phyloP scores from a whole-genome alignment of 2,329 filamentous ascomycete genomes.

The Cyphellophora attinorum region DNA sequence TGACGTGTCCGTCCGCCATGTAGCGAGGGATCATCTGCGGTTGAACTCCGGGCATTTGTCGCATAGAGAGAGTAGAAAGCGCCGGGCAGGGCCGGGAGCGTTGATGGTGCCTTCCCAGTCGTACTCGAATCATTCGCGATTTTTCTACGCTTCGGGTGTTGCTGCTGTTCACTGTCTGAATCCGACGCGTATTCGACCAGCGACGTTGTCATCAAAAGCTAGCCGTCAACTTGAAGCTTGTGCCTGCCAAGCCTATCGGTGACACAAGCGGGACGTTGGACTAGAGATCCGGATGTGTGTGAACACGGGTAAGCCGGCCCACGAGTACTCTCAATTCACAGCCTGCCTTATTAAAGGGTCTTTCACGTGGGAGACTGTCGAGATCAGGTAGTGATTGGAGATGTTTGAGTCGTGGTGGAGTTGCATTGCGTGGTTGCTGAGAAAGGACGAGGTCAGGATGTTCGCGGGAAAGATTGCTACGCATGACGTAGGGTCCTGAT shows the following conservation, averaged over 20 bases:
- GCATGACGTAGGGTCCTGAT: too few relatives aligned
- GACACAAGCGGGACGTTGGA: not conserved
- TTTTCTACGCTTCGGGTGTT: too few relatives aligned
- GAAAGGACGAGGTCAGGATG: too few relatives aligned
- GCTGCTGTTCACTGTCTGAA: too few relatives aligned
- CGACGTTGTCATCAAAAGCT: slow-evolving; percentile 30
- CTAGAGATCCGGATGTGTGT: not conserved
- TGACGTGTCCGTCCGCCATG: slow-evolving; percentile 77
- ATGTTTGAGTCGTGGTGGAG: not conserved
- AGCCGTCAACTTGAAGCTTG: too few relatives aligned
- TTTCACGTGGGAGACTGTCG: too few relatives aligned
- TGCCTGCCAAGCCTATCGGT: not conserved
- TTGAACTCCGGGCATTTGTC: slow-evolving; percentile 65
- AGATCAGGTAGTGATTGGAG: not conserved
- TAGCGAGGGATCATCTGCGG: slow-evolving; percentile 69
- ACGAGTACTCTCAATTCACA: too few relatives aligned
- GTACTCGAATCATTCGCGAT: too few relatives aligned
- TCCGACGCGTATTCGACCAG: slow-evolving; percentile 59
- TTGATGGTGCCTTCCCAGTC: not conserved
- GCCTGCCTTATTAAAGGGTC: too few relatives aligned
- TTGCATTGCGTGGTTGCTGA: not conserved
- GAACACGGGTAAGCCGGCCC: too few relatives aligned
- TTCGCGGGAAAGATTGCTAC: too few relatives aligned
- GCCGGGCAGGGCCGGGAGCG: slow-evolving; percentile 47
- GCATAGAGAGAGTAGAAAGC: slow-evolving; percentile 87